These are phyloP conservation scores for Cladobotryum mycophilum DNA, from an alignment of 2,329 filamentous ascomycete species.

Conservation along the genomic window DNA sequence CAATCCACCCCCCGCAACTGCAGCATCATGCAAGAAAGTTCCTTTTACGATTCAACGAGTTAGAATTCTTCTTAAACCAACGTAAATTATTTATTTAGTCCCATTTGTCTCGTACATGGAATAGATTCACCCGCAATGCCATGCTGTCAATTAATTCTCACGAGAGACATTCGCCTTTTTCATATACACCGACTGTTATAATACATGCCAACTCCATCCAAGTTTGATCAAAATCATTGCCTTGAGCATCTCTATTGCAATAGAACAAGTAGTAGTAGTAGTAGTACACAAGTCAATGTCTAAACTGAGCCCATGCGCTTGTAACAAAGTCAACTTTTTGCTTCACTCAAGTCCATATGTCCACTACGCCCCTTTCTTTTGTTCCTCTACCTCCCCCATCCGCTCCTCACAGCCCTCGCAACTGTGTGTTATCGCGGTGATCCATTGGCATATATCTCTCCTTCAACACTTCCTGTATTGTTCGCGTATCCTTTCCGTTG, in stretches of 20 bases:
- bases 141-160: too few species aligned
- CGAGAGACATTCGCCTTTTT: too few species aligned
- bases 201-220: neutral
- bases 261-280: slow-evolving; percentile 23
- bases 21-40: too few species aligned
- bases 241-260: neutral
- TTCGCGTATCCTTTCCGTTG: slow-evolving; percentile 37
- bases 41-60: too few species aligned
- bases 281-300: slow-evolving; percentile 25
- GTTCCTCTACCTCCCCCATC: neutral
- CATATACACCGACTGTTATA: neutral
- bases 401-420: slow-evolving; percentile 32
- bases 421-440: slow-evolving; percentile 37
- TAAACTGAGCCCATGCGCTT: neutral
- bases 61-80: too few species aligned
- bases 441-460: slow-evolving; percentile 49
- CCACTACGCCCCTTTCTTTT: neutral
- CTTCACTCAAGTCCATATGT: neutral
- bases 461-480: slow-evolving; percentile 46
- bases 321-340: neutral
- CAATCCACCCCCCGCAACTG: too few species aligned
- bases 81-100: too few species aligned
- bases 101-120: too few species aligned
- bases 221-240: neutral
- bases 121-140: too few species aligned